Base-by-base conservation (phyloP, 2,329 filamentous ascomycete species). In the Bertia moriformis region DNA sequence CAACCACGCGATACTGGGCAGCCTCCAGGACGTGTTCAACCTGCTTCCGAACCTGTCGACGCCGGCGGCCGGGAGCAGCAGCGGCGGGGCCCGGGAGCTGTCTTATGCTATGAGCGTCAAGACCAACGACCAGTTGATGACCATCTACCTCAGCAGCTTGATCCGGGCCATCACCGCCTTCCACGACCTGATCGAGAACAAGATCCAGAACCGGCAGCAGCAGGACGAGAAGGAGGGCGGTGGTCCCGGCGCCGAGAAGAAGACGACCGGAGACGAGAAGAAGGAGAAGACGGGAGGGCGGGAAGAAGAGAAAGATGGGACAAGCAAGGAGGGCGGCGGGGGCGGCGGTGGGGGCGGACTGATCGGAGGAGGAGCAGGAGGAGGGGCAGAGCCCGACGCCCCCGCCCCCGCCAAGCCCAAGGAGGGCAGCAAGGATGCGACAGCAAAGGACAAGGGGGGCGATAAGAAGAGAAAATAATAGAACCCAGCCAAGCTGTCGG, bases 181-280 rank as follows among this genome's bases (percentile, higher is more conserved):
- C 79, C 91, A 98, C 60, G 91, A 98, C 57, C 66, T 98, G 49
- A 98, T 98, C 48, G 91, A 98, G 68, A 98, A 98, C 69, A 98
- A 98, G 73, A 95, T 96, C 49, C 89, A 96, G 67, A 98, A 98
- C 65, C 76, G 89, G 58, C 88, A 96, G 63, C 85, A 93, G 59
- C 83, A 93, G 54, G 91, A 96, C 55, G 91, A 98, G 54, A 89
- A 89, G 64, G 89, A 96, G 50, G 73, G 68, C 36, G 76, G n/a
- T n/a, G n/a, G n/a, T n/a, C n/a, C n/a, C 22, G n/a, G 22, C 22
- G 22, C 22, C n/a, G 80, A 52, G 85, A 85, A 65, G 85, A 78
- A 42, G 75, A 75, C 38, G 61, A 68, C 41, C 62, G 82, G 83
- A 53, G 22, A 27, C 22, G 78, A 78, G 48, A 59, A 65, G 49